Evolutionary conservation across 2,329 filamentous ascomycete species (phyloP).

Genomic region (Akanthomyces muscarius): DNA sequence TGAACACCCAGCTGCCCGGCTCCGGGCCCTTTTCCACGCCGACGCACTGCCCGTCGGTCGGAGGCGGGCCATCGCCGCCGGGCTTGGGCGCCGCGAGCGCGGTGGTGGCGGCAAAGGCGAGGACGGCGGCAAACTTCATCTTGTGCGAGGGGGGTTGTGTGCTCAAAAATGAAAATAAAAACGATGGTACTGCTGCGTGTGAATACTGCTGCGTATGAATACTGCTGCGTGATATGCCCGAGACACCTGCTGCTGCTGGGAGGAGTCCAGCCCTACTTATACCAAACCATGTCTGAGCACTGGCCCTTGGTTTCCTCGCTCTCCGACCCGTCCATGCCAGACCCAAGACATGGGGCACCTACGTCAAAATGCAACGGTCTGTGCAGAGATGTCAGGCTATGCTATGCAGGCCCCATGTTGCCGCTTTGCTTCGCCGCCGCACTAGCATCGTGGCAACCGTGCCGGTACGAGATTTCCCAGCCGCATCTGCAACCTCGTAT

Average conservation of each 20-base stretch:
- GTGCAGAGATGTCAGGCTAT: not conserved
- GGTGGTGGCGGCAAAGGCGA: not conserved
- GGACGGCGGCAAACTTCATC: slow-evolving; percentile 8
- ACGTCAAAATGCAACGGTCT: not conserved
- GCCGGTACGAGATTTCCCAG: too few relatives aligned
- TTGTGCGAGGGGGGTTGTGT: too few relatives aligned
- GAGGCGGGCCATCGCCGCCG: not conserved
- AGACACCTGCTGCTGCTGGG: too few relatives aligned
- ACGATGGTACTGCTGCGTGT: too few relatives aligned
- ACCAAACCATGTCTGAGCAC: too few relatives aligned
- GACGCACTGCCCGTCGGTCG: not conserved
- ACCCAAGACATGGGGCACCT: not conserved
- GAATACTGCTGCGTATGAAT: too few relatives aligned
- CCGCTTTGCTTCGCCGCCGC: not conserved
- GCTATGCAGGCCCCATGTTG: not conserved
- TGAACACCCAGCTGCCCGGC: not conserved
- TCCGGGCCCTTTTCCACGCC: not conserved
- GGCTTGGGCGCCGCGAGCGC: not conserved
- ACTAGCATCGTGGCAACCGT: not conserved
- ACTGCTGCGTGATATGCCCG: too few relatives aligned
- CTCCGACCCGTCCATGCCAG: too few relatives aligned
- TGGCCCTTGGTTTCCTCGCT: too few relatives aligned
- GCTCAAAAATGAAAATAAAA: too few relatives aligned
- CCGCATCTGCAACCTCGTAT: too few relatives aligned
- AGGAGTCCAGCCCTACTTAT: too few relatives aligned